Base-by-base conservation (phyloP, 257 asterid genomes). In the Capsicum baccatum region DNA sequence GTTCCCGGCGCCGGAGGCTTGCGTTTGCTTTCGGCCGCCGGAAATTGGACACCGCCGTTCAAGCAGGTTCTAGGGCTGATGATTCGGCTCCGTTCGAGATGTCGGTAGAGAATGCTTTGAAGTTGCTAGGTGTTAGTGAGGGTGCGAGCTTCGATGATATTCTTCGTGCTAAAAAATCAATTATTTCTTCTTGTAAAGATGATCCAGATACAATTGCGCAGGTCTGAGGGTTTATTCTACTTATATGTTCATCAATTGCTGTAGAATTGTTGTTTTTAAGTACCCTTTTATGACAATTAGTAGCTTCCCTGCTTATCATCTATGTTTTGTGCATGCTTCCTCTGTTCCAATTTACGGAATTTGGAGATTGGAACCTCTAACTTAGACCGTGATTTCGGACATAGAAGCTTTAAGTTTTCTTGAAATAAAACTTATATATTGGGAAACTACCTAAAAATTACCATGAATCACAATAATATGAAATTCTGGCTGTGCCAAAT, bases 121-220 rank as follows among this genome's bases (percentile, higher is more conserved):
- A 93, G 84, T 88, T 97, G 26, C 84, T 97, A 86, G 99, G 99
- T 42, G 94, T 97, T 2, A 87, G 97, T 0, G 98, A 94, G 83
- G 99, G 98, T 11, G 98, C 99, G 17, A 91, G 97, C 6, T 97
- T 97, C 76, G 99, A 97, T 62, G 99, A 97, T 84, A 94, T 97
- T 88, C 94, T 97, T 81, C 91, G 97, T 44, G 99, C 99, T 11
- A 97, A 93, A 93, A 94, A 94, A 42, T 92, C 97, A 15, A 89
- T 90, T 66, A 79, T 95, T 39, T 90, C 97, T 48, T 37, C 92
- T 79, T 92, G 96, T 86, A 93, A 93, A 86, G 98, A 93, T 83
- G 97, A 97, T 92, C 90, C 91, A 48, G 91, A 89, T 81, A 80
- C 94, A 15, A 90, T 97, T 87, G 85, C 94, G 42, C 94, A 93